These are phyloP conservation scores for Dichomitus squalens DNA, from an alignment of 1,284 basidiomycete genomes.

Conservation along the genomic window DNA sequence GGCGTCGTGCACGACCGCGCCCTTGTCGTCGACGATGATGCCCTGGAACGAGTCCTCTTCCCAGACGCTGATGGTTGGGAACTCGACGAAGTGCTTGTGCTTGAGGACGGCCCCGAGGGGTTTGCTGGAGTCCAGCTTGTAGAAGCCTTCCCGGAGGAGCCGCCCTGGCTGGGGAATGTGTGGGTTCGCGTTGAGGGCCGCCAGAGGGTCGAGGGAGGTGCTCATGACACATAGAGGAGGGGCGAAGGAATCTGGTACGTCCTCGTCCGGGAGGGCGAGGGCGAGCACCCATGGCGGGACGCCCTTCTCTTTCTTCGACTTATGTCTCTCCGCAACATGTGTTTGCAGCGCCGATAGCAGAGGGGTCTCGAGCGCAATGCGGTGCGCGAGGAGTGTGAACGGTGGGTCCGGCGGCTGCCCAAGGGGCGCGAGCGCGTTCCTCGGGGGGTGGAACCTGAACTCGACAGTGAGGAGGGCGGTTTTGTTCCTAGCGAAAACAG, in stretches of 20 bases:
- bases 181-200: slow-evolving; percentile 27
- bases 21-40: slow-evolving; percentile 54
- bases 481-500: slow-evolving; percentile 51
- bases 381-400: slow-evolving; percentile 60
- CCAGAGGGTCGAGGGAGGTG: slow-evolving; percentile 43
- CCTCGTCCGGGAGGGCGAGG: slow-evolving; percentile 53
- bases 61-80: slow-evolving; percentile 77
- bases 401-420: slow-evolving; percentile 41
- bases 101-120: slow-evolving; percentile 53
- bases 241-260: slow-evolving; percentile 55
- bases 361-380: slow-evolving; percentile 52
- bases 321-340: slow-evolving; percentile 43
- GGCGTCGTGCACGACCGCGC: slow-evolving; percentile 38
- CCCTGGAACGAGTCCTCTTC: slow-evolving; percentile 61
- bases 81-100: slow-evolving; percentile 76
- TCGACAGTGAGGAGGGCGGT: slow-evolving; percentile 75
- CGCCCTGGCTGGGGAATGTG: slow-evolving; percentile 31
- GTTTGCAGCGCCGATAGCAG: slow-evolving; percentile 53
- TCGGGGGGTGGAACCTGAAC: slow-evolving; percentile 60
- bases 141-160: slow-evolving; percentile 44
- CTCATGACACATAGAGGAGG: slow-evolving; percentile 63
- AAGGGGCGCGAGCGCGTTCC: slow-evolving; percentile 42
- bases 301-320: slow-evolving; percentile 45
- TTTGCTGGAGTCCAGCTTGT: slow-evolving; percentile 54
- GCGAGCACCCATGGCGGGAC: slow-evolving; percentile 55